Evolutionary conservation across 2,329 filamentous ascomycete species (phyloP).

Genomic region (Lasiodiplodia theobromae): DNA sequence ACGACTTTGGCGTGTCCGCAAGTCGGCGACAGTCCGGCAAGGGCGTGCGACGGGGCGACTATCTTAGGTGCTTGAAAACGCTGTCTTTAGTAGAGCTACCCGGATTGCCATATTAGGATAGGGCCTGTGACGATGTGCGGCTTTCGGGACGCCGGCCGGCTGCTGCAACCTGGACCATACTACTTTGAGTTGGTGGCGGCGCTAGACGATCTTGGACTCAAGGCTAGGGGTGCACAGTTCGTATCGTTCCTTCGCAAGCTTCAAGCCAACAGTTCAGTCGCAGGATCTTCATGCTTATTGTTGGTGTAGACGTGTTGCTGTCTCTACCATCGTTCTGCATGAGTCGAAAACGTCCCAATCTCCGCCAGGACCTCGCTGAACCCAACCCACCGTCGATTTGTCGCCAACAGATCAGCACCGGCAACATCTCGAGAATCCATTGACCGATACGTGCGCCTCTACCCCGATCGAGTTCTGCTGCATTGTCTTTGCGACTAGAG

Average conservation of each 20-base stretch:
- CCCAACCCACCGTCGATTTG: not conserved
- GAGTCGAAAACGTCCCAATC: not conserved
- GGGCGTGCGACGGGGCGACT: not conserved
- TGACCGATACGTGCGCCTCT: not conserved
- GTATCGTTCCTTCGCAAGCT: constrained; percentile 13
- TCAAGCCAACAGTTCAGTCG: constrained; percentile 8
- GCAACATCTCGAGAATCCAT: constrained; percentile 1
- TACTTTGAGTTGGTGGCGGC: constrained; percentile 9
- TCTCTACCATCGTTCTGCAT: constrained; percentile 8
- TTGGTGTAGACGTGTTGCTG: constrained; percentile 17
- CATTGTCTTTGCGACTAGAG: not conserved
- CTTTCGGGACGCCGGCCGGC: not conserved
- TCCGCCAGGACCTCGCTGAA: not conserved
- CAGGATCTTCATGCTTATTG: constrained; percentile 18
- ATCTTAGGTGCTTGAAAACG: constrained; percentile 1
- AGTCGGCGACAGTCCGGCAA: not conserved
- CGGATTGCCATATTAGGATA: constrained; percentile 15
- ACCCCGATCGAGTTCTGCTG: not conserved
- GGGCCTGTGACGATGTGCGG: not conserved
- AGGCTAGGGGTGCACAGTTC: constrained; percentile 7
- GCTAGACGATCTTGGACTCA: constrained; percentile 8
- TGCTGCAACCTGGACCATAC: constrained; percentile 17
- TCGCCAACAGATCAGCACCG: not conserved
- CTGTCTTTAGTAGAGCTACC: not conserved
- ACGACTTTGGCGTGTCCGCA: not conserved